Base-by-base conservation (phyloP, 768 basidiomycete species). In the Sarcomyxa edulis region DNA sequence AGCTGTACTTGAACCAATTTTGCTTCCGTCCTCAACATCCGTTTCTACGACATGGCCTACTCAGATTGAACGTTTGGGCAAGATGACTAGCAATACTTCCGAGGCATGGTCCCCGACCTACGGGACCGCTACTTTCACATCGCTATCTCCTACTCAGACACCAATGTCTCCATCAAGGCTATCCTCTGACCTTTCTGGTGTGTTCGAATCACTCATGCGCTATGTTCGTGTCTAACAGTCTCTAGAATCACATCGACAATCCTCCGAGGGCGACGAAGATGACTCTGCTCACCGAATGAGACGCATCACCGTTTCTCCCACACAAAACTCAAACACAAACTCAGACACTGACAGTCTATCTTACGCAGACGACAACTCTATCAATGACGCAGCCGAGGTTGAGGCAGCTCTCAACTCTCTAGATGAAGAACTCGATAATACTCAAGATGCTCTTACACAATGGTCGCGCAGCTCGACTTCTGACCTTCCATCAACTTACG, bases 381-480 rank as follows among this genome's bases (percentile, higher is more conserved):
- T 84, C 49, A 72, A 78, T 28, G 86, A 87, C 54, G 82, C 86
- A 11, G 83, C 86, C 26, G 84, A 87, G 54, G 83, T 88, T 12
- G 83, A 87, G 55, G 77, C 75, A 14, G 69, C 77, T 11, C 69
- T 89, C 33, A 78, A 67, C 31, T 69, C 72, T 39, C 59, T 89
- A 15, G 85, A 88, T 43, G 63, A 84, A 29, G 79, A 87, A 39
- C 53, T 86, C 20, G 74, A 79, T 40, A 68, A 73, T 30, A 72
- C 81, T 0, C 81, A 87, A 50, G 74, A 81, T 36, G 72, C 76
- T 2, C 67, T 84, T 33, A 72, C 78, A 0, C 64, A 79, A 46
- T 85, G 84, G 84, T 76, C 75, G n/a, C 68, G 68, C 44, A 60
- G 61, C 35, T 61, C 64, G 5, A 62, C 68, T 6, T 59, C 62